Percentiles rank a stretch among this genome's conserved stretches.
These are phyloP conservation scores for Ustilago sp. DNA, from an alignment of 1,284 basidiomycete species.

Conservation along the genomic window DNA sequence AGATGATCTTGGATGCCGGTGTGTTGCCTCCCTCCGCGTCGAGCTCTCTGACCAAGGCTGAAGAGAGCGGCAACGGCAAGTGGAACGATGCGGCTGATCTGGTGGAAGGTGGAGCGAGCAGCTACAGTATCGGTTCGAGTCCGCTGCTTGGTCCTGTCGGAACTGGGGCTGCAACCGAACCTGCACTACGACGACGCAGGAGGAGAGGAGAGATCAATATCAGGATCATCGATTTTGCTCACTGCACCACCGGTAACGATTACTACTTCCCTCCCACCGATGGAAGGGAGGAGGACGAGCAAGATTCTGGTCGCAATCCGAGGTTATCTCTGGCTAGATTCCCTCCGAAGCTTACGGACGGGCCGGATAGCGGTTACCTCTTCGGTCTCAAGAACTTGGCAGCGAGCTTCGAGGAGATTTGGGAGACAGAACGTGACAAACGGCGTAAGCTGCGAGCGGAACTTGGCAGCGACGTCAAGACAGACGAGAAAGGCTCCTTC, in stretches of 20 bases:
- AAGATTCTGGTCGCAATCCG: neutral
- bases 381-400: constrained; percentile 85
- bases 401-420: constrained; percentile 75
- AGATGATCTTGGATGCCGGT: constrained; percentile 21
- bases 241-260: constrained; percentile 94
- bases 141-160: constrained; percentile 39
- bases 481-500: constrained; percentile 36
- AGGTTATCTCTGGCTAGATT: constrained; percentile 72
- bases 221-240: constrained; percentile 97
- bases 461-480: constrained; percentile 10
- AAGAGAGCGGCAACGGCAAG: constrained; percentile 4
- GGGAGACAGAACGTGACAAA: constrained; percentile 55
- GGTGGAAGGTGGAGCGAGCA: constrained; percentile 43
- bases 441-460: constrained; percentile 28
- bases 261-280: constrained; percentile 75
- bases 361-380: constrained; percentile 93
- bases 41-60: constrained; percentile 12
- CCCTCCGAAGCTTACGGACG: constrained; percentile 87
- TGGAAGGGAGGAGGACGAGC: neutral
- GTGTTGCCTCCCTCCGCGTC: constrained; percentile 3
- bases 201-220: constrained; percentile 90
- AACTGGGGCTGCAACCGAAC: constrained; percentile 7
- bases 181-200: constrained; percentile 26
- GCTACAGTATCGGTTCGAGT: constrained; percentile 51
- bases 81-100: constrained; percentile 12